Evolutionary conservation across 768 basidiomycete species (phyloP).

Genomic region (Trametes punicea): DNA sequence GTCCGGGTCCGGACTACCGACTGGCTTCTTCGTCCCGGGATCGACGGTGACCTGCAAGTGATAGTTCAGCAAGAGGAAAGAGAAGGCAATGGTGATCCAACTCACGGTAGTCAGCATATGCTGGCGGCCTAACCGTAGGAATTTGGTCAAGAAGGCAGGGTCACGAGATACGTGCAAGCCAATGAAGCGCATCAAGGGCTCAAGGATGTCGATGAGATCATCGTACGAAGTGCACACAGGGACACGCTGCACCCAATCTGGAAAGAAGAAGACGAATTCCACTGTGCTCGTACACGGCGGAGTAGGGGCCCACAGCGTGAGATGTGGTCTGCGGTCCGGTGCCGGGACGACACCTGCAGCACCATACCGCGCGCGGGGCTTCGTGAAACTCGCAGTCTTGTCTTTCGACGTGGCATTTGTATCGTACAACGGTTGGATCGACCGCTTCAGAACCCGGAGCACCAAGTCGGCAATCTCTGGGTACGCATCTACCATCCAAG

Average conservation of each 20-base stretch:
- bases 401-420: constrained; percentile 49
- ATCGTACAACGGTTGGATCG: constrained; percentile 67
- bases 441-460: constrained; percentile 67
- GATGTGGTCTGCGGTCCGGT: constrained; percentile 54
- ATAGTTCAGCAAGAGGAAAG: background rate
- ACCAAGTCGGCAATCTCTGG: constrained; percentile 86
- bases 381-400: constrained; percentile 57
- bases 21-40: constrained; percentile 57
- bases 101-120: constrained; percentile 57
- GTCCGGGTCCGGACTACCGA: constrained; percentile 50
- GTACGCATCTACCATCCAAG: constrained; percentile 79
- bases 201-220: constrained; percentile 72
- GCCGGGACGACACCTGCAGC: constrained; percentile 50
- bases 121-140: constrained; percentile 71
- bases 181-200: constrained; percentile 77
- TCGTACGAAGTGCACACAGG: constrained; percentile 61
- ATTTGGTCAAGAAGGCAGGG: constrained; percentile 71
- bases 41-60: constrained; percentile 44
- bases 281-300: constrained; percentile 72
- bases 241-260: constrained; percentile 72
- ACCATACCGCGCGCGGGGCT: constrained; percentile 63
- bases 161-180: constrained; percentile 81
- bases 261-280: constrained; percentile 91
- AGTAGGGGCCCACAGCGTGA: constrained; percentile 77
- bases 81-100: background rate